Evolutionary conservation across 345 rosid species (phyloP), one percentile per base, ranked within the genome.

Genomic region (Hibiscus mutabilis): DNA sequence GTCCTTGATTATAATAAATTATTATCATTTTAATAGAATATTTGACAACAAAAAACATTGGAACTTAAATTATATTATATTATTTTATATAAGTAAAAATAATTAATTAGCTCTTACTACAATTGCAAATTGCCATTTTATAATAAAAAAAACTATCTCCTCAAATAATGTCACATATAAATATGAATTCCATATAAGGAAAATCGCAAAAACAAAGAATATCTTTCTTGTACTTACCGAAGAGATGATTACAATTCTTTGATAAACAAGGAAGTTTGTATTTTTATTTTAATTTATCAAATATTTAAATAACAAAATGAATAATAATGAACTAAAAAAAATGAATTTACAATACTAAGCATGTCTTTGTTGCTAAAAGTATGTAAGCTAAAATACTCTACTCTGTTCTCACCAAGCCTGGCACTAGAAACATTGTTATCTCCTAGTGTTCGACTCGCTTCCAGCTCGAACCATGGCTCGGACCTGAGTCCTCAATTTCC

Each of bases 401-500:
- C 15, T 49, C 7, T 16, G 55, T 49, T 47, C 19, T 47, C 13
- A 3, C 52, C 52, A 47, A 47, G 52, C 52, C 55, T 5, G 8
- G 18, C 57, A 53, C 57, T n/a, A 25, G 27, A 21, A 55, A 55
- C 25, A 55, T 21, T 55, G 25, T 22, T 10, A 21, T 55, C 27
- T 55, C 25, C 15, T 18, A 21, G 15, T 55, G 27, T 4, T 18
- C 21, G 57, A 52, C 21, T 18, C 10, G 1, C 8, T 16, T 49
- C 55, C 7, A 15, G 18, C 55, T 5, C 55, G 2, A 49, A 55
- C 62, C 31, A 29, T 77, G 81, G 46, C 79, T 75, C 0, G 70
- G 76, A 46, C 79, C 79, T 0, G 79, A 69, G 10, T 68, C 52
- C 73, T 79, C 60, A 55, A 19, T 80, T 74, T 55, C 80, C 25